These are phyloP conservation scores for Daldinia eschscholtzii DNA, from an alignment of 2,329 filamentous ascomycete genomes.

Conservation along the genomic window DNA sequence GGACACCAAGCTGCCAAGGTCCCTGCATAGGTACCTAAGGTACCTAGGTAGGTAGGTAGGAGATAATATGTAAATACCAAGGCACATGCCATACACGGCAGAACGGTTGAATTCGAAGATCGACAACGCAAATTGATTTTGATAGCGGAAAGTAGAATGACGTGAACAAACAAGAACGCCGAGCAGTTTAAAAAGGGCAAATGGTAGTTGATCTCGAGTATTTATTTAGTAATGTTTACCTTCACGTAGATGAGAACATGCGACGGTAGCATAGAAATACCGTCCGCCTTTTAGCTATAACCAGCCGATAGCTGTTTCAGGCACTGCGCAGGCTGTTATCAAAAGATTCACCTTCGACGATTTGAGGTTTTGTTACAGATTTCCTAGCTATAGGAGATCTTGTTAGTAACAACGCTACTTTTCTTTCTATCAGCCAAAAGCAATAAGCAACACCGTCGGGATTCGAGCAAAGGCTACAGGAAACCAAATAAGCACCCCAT, in stretches of 20 bases:
- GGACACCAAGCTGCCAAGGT: background rate
- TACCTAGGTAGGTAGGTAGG: background rate
- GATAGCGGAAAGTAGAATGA: background rate
- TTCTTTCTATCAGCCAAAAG: too few relatives aligned
- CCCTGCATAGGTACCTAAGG: background rate
- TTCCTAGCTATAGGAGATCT: too few relatives aligned
- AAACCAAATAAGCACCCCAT: too few relatives aligned
- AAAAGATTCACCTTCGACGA: background rate
- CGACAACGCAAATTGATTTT: constrained; percentile 18
- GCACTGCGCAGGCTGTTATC: background rate
- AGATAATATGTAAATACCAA: background rate
- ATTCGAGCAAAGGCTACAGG: too few relatives aligned
- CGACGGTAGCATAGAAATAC: background rate
- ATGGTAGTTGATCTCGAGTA: background rate
- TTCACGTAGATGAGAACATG: background rate
- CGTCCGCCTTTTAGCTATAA: background rate
- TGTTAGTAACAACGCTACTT: too few relatives aligned
- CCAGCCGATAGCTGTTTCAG: background rate
- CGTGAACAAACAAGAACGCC: background rate
- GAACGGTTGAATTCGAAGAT: constrained; percentile 38
- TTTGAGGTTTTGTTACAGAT: background rate
- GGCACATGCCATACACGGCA: constrained; percentile 10
- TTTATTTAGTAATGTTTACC: background rate
- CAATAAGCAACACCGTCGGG: too few relatives aligned
- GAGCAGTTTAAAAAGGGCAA: background rate